A percentile compares a stretch with the other conserved stretches of the same genome.
phyloP scores from a whole-genome alignment of 257 asterid genomes.

The Perilla frutescens region DNA sequence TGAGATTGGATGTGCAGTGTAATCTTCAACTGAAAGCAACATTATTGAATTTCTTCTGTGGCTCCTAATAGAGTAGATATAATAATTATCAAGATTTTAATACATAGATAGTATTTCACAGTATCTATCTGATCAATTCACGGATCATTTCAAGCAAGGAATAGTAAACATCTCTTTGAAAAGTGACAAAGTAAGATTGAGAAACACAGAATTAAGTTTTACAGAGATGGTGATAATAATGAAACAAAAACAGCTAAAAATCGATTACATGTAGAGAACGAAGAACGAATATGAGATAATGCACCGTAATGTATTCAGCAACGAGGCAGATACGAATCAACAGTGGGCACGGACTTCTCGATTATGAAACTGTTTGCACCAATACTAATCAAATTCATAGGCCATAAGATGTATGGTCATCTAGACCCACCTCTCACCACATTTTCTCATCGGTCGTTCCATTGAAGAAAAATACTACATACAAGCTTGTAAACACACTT shows the following conservation, averaged over 20 bases:
- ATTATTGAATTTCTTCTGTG: background rate
- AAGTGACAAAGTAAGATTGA: background rate
- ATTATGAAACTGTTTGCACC: no score
- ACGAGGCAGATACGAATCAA: background rate
- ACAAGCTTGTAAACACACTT: slow-evolving; percentile 12
- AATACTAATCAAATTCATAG: background rate
- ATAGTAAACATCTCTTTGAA: background rate
- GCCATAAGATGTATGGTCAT: background rate
- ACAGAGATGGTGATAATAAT: background rate
- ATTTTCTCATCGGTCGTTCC: background rate
- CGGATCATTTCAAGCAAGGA: no score
- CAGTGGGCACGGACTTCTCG: no score
- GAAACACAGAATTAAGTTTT: background rate
- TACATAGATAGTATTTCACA: background rate
- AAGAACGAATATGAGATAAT: background rate
- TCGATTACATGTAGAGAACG: background rate
- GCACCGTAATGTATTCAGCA: background rate
- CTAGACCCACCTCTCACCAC: background rate
- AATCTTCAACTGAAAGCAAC: background rate
- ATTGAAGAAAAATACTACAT: slow-evolving; percentile 26
- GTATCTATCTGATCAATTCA: no score
- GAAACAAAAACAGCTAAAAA: slow-evolving; percentile 1
- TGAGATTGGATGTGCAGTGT: no score
- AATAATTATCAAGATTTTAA: background rate
- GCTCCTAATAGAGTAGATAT: background rate